Base-by-base conservation (phyloP, 352 stramenopile species). In the Albugo candida region DNA sequence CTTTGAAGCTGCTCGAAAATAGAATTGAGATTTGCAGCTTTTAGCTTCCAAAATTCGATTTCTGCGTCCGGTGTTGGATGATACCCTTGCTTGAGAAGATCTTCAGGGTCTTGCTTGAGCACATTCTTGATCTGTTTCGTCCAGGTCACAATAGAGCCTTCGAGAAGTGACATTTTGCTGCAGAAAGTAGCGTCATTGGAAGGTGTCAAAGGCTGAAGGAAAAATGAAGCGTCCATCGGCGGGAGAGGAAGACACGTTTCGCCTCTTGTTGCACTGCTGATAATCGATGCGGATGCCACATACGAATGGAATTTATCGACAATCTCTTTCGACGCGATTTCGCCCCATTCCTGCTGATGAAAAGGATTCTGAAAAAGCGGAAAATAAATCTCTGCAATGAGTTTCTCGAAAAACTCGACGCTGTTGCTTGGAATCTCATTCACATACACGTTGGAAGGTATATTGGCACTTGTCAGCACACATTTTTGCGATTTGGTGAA, bases 61-160 rank as follows among this genome's bases (percentile, higher is more conserved):
- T 99, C 95, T 0, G 91, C 83, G 56, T 97, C 89, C 2, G 95
- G 95, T 2, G 93, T 97, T n/a, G 94, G 93, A 55, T 98, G 84
- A 21, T 95, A 66, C 1, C 94, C 93, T 54, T 95, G 75, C 63
- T 98, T 98, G 13, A 98, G 72, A 45, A 96, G 61, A 46, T 85
- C 73, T 53, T 98, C 94, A 0, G 94, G 93, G 66, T 98, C 94
- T 64, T 97, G 92, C 60, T 97, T 97, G 18, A 99, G 65, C 2
- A 98, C 87, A 54, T 89, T 95, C 61, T 98, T 98, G 59, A 98
- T 98, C 64, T 98, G 94, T 60, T 98, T 98, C 31, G 93, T 98
- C 95, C 94, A 99, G 1, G 93, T 98, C 43, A 98, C 93, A 49
- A 99, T 96, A 36, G 92, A 95, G 4, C 88, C 83, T 64, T 99